Conservation (phyloP, 495 filamentous ascomycete species). For the Hypoxylon perforatum region DNA sequence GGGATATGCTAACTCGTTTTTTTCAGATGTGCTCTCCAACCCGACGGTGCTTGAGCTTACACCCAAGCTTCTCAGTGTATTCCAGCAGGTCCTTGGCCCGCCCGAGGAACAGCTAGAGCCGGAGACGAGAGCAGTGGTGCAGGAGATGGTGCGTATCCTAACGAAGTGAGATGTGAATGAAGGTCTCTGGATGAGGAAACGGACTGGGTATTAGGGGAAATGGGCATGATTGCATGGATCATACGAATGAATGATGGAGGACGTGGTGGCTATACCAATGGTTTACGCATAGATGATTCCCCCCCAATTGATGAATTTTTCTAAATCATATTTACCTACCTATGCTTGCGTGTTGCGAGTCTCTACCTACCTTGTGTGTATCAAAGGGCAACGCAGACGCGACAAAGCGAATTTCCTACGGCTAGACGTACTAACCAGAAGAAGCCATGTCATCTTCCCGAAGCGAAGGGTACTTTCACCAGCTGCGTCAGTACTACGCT, state of each 20-base stretch:
- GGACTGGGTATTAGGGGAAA: slow-evolving; percentile 1
- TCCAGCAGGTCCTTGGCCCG: slow-evolving; percentile 80
- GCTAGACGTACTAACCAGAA: no score
- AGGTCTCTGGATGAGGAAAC: slow-evolving; percentile 7
- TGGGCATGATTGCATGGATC: slow-evolving; percentile 34
- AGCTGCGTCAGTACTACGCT: no score
- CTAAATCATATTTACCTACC: slow-evolving; percentile 6
- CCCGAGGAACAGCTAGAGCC: slow-evolving; percentile 87
- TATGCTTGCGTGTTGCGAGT: not conserved
- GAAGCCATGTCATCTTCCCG: no score
- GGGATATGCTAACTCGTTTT: slow-evolving; percentile 32
- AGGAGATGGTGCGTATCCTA: slow-evolving; percentile 41
- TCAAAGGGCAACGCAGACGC: no score
- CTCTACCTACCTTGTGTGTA: no score
- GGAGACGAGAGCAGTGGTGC: slow-evolving; percentile 70
- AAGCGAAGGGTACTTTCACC: no score
- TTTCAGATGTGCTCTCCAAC: slow-evolving; percentile 75
- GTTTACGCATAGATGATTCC: slow-evolving; percentile 41
- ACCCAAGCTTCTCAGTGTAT: slow-evolving; percentile 78
- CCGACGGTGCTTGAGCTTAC: slow-evolving; percentile 80
- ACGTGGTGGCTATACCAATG: slow-evolving; percentile 18
- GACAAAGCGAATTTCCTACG: no score
- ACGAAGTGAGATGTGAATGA: slow-evolving; percentile 23
- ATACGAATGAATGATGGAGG: slow-evolving; percentile 34
- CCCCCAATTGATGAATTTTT: slow-evolving; percentile 29